phyloP scores from a whole-genome alignment of 139 green algal genomes.

The Parachlorella kessleri region DNA sequence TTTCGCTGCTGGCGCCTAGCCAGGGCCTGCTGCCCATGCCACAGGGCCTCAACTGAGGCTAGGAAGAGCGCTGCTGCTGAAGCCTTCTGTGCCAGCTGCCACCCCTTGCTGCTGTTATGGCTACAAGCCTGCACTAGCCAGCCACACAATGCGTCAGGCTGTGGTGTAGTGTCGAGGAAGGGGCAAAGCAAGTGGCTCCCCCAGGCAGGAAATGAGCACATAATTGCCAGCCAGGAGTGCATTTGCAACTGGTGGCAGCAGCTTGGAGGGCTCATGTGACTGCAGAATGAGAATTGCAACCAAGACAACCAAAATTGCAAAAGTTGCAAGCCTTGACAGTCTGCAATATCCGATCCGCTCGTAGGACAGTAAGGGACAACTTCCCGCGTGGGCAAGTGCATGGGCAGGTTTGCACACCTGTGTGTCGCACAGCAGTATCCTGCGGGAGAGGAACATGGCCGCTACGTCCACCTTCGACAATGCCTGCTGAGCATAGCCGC shows the following conservation, averaged over 20 bases:
- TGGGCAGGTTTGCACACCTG: neutral
- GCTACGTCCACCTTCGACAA: constrained; percentile 36
- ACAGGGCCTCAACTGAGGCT: constrained; percentile 1
- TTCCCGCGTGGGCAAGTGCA: neutral
- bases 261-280: neutral
- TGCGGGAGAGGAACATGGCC: constrained; percentile 30
- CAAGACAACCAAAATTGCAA: neutral
- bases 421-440: constrained; percentile 23
- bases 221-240: no score
- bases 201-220: no score
- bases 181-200: no score
- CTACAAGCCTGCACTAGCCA: no score
- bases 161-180: no score
- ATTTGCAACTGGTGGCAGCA: neutral
- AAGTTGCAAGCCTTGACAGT: neutral
- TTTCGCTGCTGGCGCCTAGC: neutral
- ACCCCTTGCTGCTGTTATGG: no score
- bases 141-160: no score
- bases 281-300: neutral
- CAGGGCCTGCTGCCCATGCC: constrained; percentile 10
- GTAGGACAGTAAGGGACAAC: neutral
- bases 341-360: neutral
- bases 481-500: constrained; percentile 19
- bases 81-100: no score
- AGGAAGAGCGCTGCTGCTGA: constrained; percentile 2